These are phyloP conservation scores for Blastocystis sp. DNA, from an alignment of 352 stramenopile species.

Conservation along the genomic window DNA sequence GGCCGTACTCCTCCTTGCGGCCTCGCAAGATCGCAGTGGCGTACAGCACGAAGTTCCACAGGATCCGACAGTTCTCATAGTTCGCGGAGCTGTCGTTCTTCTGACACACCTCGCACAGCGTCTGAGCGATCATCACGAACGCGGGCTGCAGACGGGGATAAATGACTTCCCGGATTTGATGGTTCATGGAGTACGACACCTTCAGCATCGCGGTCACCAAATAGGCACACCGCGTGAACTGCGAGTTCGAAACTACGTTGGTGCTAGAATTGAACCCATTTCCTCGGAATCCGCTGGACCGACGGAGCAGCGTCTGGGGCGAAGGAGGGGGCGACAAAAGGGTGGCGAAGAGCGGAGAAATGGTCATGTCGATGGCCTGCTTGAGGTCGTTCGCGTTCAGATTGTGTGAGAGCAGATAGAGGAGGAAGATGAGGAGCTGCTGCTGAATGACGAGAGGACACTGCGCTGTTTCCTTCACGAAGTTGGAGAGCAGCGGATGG, in stretches of 20 bases:
- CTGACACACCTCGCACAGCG: not conserved
- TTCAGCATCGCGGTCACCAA: not conserved
- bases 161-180: not conserved
- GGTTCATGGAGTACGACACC: slow-evolving; percentile 15
- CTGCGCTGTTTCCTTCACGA: slow-evolving; percentile 15
- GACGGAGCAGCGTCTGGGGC: not conserved
- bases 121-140: not conserved
- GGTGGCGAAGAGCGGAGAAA: slow-evolving; percentile 4
- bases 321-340: not conserved
- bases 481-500: not conserved
- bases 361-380: not conserved
- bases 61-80: slow-evolving; percentile 28
- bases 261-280: not conserved
- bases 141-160: slow-evolving; percentile 7
- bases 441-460: slow-evolving; percentile 43
- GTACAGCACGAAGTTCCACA: slow-evolving; percentile 28
- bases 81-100: slow-evolving; percentile 15
- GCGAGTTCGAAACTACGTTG: not conserved
- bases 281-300: not conserved
- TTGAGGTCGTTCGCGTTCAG: not conserved
- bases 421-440: slow-evolving; percentile 33
- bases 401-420: slow-evolving; percentile 38
- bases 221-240: slow-evolving; percentile 3
- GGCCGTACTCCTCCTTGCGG: not conserved
- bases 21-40: not conserved